Base-by-base conservation (phyloP, 2,329 filamentous ascomycete species). In the Polytolypa hystricis region DNA sequence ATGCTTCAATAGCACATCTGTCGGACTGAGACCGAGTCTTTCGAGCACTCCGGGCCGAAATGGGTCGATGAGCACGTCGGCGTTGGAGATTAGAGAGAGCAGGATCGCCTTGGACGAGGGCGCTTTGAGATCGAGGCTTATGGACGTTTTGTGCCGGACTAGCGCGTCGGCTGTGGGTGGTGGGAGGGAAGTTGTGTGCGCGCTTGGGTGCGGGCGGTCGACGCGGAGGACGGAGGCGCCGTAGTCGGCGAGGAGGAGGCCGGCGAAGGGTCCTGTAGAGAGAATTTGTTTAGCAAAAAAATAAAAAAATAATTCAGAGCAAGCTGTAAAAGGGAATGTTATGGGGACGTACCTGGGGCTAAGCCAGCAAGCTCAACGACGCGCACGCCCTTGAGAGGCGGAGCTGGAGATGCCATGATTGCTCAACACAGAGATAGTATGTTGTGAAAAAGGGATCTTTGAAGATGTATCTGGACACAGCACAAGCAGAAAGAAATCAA, bases 41-140 rank as follows among this genome's bases (percentile, higher is more conserved):
- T 96, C 89, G 2, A 96, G 72, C 1, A 95, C 84, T 23, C 86
- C 85, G 0, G 89, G 89, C 0, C 89, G 82, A 66, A 86, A 96
- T 0, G 91, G 89, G 57, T 96, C 91, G 57, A 96, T 91, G 18
- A 96, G 60, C 23, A 95, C 69, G 60, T 96, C 89, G 38, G 77
- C 70, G 11, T 65, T 55, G 11, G 64, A 59, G 23, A 81, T 62
- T 1, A 95, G 68, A 3, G 69, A 64, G 42, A 77, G 77, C 36
- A 94, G 60, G 5, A 95, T 65, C 1, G 69, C 67, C 9, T 77
- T 55, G 5, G 84, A 86, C 1, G 60, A 48, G 0, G 71, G 47
- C 0, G 73, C 71, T 54, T 91, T 93, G 35, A 95, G 71, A 61
- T 95, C 74, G 3, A 95, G 69, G 26, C 77, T 72, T 43, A 95